Evolutionary conservation across 305 asterid species (phyloP).

Genomic region (Fraxinus baroniana): DNA sequence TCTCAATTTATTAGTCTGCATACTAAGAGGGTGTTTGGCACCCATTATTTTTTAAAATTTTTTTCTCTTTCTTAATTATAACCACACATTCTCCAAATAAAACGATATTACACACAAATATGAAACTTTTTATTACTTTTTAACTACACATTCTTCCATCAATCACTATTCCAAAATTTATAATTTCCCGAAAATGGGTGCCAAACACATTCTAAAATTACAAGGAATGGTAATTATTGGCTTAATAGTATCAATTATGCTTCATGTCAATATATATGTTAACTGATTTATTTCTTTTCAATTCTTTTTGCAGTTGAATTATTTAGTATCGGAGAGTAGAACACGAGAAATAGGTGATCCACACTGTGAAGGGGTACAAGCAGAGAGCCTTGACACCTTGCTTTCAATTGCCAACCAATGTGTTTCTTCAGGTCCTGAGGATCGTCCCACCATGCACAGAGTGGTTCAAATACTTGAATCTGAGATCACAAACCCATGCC

Average conservation of each 20-base stretch:
- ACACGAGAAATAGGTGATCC: conserved; percentile 78
- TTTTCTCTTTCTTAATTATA: no score
- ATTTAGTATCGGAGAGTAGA: conserved; percentile 61
- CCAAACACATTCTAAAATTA: neutral
- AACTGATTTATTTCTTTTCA: neutral
- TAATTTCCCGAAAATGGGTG: no score
- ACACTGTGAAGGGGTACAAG: conserved; percentile 69
- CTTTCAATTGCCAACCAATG: conserved; percentile 79
- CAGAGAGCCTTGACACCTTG: conserved; percentile 69
- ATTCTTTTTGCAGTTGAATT: conserved; percentile 57
- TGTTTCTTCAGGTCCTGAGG: conserved; percentile 79
- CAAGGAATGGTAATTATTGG: neutral
- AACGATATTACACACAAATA: no score
- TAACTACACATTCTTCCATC: no score
- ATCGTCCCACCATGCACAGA: conserved; percentile 92
- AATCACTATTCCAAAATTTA: no score
- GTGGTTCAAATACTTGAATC: conserved; percentile 91
- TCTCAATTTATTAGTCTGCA: neutral
- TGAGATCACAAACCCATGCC: conserved; percentile 88
- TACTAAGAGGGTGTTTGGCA: neutral
- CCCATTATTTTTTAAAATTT: no score
- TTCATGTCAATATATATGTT: neutral
- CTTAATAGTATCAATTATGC: neutral
- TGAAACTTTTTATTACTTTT: no score
- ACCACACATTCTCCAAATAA: no score